Base-by-base conservation (phyloP, 768 basidiomycete species). In the Hemileccinum impolitum region DNA sequence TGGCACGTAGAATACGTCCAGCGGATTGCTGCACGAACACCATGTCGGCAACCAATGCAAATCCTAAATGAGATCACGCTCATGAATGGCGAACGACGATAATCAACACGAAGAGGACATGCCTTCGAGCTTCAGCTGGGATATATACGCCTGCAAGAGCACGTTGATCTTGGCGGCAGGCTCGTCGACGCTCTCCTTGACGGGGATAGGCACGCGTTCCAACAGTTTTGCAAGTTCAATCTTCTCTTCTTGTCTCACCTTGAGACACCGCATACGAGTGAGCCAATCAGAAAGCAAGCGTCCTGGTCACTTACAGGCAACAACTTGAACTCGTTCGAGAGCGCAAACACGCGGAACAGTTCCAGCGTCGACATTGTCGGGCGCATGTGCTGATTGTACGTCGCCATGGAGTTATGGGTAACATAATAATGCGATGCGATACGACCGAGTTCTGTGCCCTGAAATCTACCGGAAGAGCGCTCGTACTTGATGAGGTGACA, bases 81-180 rank as follows among this genome's bases (percentile, higher is more conserved):
- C 12, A 31, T 17, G n/a, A 44, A 23, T 35, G 5, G 14, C n/a
- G 15, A 3, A 14, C 7, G 21, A 30, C 14, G 37, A 18, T 14
- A 10, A 30, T 2, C 9, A 11, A 41, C 28, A 3, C 10, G 6
- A 26, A 18, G 10, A 8, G 8, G 11, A 52, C 72, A 7, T 48
- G 74, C 89, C 93, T 54, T 95, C 91, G 3, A 99, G 78, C 68
- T 94, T 97, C 42, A 97, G 81, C 50, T 90, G 84, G 0, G 94
- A 96, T 55, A 98, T 92, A 66, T 89, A 98, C 0, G 94, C 85
- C 62, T 99, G 95, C 1, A 99, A 73, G 0, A 98, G 75, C 3
- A 97, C 95, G 58, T 98, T 98, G 67, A 97, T 93, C 72, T 99
- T 99, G 8, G 96, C 90, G 0, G 93, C 88, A 0, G 94, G 92